Evolutionary conservation across 495 filamentous ascomycete species (phyloP), one percentile per base, ranked within the genome.

Genomic region (Penicillium salamii): DNA sequence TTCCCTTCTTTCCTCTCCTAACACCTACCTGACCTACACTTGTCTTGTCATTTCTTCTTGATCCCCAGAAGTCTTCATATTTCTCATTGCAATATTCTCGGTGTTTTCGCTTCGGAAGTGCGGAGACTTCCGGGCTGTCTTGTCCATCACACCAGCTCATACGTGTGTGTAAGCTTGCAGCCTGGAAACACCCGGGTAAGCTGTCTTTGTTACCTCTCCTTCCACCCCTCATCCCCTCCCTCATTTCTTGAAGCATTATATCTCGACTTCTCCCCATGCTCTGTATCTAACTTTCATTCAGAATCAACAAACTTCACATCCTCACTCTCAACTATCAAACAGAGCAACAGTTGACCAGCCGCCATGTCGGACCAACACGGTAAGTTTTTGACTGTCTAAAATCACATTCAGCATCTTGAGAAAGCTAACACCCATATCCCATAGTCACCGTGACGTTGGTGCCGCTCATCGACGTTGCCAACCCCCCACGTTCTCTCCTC

Each of bases 401-500:
- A 3, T 23, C 23, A 26, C 23, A 4, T 26, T n/a, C n/a, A n/a
- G n/a, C n/a, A n/a, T n/a, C n/a, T n/a, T n/a, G n/a, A n/a, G n/a
- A n/a, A n/a, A 32, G 43, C 59, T 67, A 11, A 67, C 39, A 34
- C n/a, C 34, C n/a, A 14, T 14, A 19, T 40, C 23, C 18, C 34
- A 36, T 49, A 75, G 72, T 58, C 24, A 23, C 32, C 33, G 39
- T 35, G 37, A 35, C 33, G 17, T 24, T 49, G 12, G 17, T 26
- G 15, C 29, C 23, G 20, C 36, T 46, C 24, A 24, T 36, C 59
- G 18, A 52, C 66, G 9, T 55, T 53, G n/a, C 62, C 71, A 31
- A 44, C 53, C 47, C 55, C 62, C 3, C 24, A 60, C 69, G 74
- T 17, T 53, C 50, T 7, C 47, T 77, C 24, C 66, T 49, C 36